phyloP scores from a whole-genome alignment of 2,329 filamentous ascomycete species.

The Penicillium nordicum region DNA sequence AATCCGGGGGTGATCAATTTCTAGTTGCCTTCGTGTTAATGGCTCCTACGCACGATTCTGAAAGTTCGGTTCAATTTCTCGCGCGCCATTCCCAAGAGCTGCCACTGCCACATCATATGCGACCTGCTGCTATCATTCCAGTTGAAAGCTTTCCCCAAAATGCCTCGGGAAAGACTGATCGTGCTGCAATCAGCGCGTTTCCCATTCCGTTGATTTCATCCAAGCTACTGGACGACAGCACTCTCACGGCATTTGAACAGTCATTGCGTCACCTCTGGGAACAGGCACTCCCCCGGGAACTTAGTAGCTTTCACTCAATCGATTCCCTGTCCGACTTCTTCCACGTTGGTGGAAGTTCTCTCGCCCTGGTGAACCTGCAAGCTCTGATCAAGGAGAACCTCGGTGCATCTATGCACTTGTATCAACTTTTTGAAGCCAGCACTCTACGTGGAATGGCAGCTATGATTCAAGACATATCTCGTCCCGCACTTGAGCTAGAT shows the following conservation, averaged over 20 bases:
- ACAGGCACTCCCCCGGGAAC: constrained; percentile 13
- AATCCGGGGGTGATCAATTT: constrained; percentile 2
- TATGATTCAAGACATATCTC: constrained; percentile 5
- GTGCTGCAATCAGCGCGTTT: constrained; percentile 11
- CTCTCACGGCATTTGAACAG: constrained; percentile 8
- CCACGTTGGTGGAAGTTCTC: constrained; percentile 20
- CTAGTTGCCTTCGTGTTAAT: constrained; percentile 16
- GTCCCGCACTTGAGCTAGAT: not conserved
- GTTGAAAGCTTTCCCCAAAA: constrained; percentile 28
- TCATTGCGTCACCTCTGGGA: constrained; percentile 17
- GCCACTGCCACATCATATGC: constrained; percentile 38
- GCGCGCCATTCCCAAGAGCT: constrained; percentile 28
- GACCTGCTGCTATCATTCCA: constrained; percentile 29
- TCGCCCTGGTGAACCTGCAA: constrained; percentile 15
- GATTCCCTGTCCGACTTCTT: constrained; percentile 19
- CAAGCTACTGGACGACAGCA: not conserved
- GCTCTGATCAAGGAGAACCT: constrained; percentile 13
- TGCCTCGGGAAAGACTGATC: constrained; percentile 30
- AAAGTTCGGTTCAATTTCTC: constrained; percentile 14
- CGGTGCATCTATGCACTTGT: constrained; percentile 9
- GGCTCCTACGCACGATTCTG: not conserved
- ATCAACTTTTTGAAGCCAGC: constrained; percentile 19
- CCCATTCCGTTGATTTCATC: constrained; percentile 3
- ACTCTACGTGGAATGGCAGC: constrained; percentile 16
- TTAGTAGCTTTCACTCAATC: constrained; percentile 10